Evolutionary conservation across 495 filamentous ascomycete species (phyloP), one percentile per base, ranked within the genome.

Genomic region (Hypomontagnella submonticulosa): DNA sequence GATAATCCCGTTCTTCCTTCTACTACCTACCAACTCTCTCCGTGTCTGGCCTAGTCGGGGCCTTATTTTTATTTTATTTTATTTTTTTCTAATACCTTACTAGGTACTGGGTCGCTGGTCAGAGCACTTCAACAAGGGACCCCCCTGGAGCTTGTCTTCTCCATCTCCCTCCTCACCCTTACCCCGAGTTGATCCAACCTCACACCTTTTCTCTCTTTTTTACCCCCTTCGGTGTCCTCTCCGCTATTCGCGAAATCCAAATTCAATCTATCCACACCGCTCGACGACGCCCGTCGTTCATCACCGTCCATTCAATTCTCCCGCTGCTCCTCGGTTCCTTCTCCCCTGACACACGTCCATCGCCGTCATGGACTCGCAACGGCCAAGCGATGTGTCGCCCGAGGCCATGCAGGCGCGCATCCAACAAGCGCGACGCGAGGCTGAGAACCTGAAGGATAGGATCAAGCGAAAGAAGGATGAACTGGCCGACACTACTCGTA

Each of bases 391-490:
- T 71, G 83, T 85, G 71, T 83, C 83, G 74, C 82, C 84, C 56
- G 84, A 86, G 78, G 81, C 81, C 70, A 86, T 86, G 84, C 84
- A 86, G 76, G 78, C 81, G 74, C 92, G 90, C 83, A 99, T 99
- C 75, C 93, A 96, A 75, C 90, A 94, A 67, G 95, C 95, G 73
- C 87, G 95, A 82, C 92, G 95, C 83, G 95, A 99, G 84, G 95
- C 95, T 66, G 95, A 99, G 83, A 92, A 90, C 37, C 82, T 99
- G 66, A 99, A 99, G 85, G 95, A 98, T 77, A 89, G 91, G 80
- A 99, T 99, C 85, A 99, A 96, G 89, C 87, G 93, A 81, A 95
- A 95, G 86, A 99, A 97, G 89, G 95, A 99, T 87, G 95, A 98
- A 79, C 84, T 99, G 67, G 96, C 93, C 72, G 95, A 99, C 79